phyloP scores from a whole-genome alignment of 768 basidiomycete genomes.

The Nidularia sp. region DNA sequence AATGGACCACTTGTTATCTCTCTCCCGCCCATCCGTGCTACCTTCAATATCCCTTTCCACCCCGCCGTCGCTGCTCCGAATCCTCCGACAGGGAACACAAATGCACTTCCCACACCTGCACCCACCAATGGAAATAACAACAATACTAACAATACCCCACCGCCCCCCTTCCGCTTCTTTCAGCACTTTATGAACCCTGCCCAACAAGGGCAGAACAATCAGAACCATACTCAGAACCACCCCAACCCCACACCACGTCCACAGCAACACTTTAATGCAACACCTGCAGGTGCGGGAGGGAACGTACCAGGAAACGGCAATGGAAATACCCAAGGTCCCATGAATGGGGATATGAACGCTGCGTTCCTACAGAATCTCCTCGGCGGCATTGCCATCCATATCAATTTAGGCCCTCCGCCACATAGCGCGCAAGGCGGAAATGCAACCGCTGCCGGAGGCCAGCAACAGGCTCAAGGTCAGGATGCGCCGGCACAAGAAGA shows the following conservation, averaged over 20 bases:
- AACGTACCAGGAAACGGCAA: too few species aligned
- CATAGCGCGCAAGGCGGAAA: neutral
- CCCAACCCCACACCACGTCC: too few species aligned
- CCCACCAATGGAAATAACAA: neutral
- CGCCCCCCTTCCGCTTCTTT: constrained; percentile 12
- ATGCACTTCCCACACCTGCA: neutral
- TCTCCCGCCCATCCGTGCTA: constrained; percentile 2
- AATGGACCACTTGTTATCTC: neutral
- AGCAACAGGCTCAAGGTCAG: too few species aligned
- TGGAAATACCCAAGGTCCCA: too few species aligned
- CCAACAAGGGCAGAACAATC: neutral
- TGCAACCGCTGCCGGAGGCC: neutral
- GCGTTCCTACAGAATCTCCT: neutral
- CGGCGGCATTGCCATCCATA: neutral
- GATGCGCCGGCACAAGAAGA: too few species aligned
- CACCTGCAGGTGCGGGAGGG: too few species aligned
- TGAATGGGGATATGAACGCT: too few species aligned
- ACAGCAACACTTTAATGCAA: too few species aligned
- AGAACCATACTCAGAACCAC: too few species aligned
- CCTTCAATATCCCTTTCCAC: constrained; percentile 2
- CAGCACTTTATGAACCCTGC: constrained; percentile 7
- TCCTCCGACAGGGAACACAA: neutral
- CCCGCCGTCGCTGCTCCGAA: constrained; percentile 3
- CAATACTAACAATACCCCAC: constrained; percentile 4
- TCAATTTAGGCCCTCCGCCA: neutral